Evolutionary conservation across 164 flowering plant genomes (phyloP).

Genomic region (Magnolia sinica): DNA sequence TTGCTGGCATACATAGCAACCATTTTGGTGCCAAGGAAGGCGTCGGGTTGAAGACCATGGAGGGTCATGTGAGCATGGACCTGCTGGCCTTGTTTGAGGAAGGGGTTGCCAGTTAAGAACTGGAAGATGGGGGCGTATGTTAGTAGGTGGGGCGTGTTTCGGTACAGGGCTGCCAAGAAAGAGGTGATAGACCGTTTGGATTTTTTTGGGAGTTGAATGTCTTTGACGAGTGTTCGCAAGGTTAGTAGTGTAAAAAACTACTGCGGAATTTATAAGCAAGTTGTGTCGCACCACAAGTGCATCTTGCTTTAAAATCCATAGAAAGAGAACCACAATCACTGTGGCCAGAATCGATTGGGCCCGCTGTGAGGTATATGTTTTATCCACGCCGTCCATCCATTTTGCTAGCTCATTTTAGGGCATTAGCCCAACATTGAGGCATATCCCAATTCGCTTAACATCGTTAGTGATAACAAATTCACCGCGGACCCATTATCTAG

Average conservation of each 20-base stretch:
- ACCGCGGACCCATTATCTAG: no score
- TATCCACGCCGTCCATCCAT: no score
- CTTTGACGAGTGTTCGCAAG: not conserved
- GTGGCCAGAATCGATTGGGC: no score
- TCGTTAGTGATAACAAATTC: no score
- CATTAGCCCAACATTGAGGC: no score
- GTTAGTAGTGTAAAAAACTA: no score
- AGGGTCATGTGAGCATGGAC: slow-evolving; percentile 45
- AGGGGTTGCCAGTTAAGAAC: slow-evolving; percentile 34
- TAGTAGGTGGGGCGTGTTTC: slow-evolving; percentile 11
- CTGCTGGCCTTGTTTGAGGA: slow-evolving; percentile 41
- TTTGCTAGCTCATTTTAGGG: no score
- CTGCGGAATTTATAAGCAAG: no score
- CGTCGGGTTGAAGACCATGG: slow-evolving; percentile 36
- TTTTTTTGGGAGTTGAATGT: not conserved
- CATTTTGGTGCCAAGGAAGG: slow-evolving; percentile 46
- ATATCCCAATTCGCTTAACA: no score
- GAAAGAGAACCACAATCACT: not conserved
- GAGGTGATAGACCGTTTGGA: not conserved
- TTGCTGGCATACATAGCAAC: slow-evolving; percentile 60
- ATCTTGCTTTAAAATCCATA: no score
- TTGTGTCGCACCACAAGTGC: no score
- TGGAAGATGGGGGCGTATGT: slow-evolving; percentile 40
- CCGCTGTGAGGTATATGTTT: no score
- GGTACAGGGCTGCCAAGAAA: slow-evolving; percentile 20